These are phyloP conservation scores for Mortierella alpina DNA, from an alignment of 192 early-diverging fungal genomes.

Conservation along the genomic window DNA sequence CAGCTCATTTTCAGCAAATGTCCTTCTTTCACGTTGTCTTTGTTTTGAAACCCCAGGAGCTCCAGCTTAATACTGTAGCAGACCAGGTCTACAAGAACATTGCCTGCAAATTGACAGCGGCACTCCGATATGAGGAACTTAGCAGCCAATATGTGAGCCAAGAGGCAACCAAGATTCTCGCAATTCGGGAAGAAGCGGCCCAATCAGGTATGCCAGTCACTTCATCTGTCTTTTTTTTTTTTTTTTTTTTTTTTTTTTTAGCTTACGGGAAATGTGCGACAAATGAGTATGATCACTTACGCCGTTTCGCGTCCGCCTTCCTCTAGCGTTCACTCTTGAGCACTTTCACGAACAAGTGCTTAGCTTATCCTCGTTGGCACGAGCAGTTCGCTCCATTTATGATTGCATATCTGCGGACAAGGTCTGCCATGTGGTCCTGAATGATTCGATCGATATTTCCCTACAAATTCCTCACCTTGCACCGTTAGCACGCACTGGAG, in stretches of 20 bases:
- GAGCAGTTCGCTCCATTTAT: conserved; percentile 71
- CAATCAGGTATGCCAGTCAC: conserved; percentile 52
- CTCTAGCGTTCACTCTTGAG: conserved; percentile 22
- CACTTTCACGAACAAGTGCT: conserved; percentile 66
- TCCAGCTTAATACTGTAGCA: conserved; percentile 68
- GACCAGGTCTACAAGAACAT: conserved; percentile 78
- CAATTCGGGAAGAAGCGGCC: conserved; percentile 71
- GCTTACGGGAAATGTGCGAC: too few species aligned
- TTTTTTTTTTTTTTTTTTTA: not conserved
- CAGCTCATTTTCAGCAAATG: conserved; percentile 56
- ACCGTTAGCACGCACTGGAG: conserved; percentile 25
- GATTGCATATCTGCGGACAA: conserved; percentile 57
- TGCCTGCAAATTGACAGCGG: conserved; percentile 74
- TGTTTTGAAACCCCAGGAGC: conserved; percentile 66
- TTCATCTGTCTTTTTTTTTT: not conserved
- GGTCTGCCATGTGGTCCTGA: conserved; percentile 74
- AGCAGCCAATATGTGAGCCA: conserved; percentile 78
- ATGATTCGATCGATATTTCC: conserved; percentile 82
- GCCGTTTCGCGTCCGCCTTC: not conserved
- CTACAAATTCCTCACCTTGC: conserved; percentile 68
- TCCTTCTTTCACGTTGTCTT: conserved; percentile 86
- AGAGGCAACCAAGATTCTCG: conserved; percentile 80
- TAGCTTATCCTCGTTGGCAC: conserved; percentile 67
- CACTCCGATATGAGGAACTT: conserved; percentile 82
- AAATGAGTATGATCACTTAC: not conserved